Conservation (phyloP, 495 filamentous ascomycete species). For the Diplogelasinospora grovesii region DNA sequence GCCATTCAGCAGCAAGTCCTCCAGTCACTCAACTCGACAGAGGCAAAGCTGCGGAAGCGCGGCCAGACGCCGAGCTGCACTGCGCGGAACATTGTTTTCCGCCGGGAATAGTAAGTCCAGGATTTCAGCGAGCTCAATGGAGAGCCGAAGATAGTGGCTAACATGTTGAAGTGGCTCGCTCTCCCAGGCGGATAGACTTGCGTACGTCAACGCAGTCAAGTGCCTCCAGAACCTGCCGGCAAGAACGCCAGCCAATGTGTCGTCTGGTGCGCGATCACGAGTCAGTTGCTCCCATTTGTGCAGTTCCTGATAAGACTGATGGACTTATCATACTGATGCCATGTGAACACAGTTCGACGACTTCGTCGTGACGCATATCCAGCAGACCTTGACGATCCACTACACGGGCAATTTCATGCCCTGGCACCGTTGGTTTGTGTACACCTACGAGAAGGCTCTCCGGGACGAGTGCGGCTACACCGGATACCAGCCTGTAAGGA, state of each 20-base stretch:
- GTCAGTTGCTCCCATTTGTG: no score
- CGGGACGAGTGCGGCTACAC: conserved; percentile 65
- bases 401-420: conserved; percentile 58
- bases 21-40: neutral
- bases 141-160: no score
- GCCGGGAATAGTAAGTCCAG: conserved; percentile 15
- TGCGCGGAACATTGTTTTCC: conserved; percentile 6
- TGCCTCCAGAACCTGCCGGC: conserved; percentile 52
- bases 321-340: no score
- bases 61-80: conserved; percentile 9
- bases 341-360: no score
- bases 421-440: conserved; percentile 66
- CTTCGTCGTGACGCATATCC: conserved; percentile 62
- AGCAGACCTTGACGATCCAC: conserved; percentile 56
- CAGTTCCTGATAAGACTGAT: no score
- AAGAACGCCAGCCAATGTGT: conserved; percentile 31
- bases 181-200: conserved; percentile 37
- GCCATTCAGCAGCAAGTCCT: conserved; percentile 7
- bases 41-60: conserved; percentile 9
- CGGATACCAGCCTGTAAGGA: conserved; percentile 48
- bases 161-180: conserved; percentile 48
- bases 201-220: conserved; percentile 57
- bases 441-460: conserved; percentile 59
- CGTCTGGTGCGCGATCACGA: conserved; percentile 33
- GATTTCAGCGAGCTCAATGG: conserved; percentile 13